phyloP scores from a whole-genome alignment of 2,329 filamentous ascomycete genomes.

The Ilyonectria destructans region DNA sequence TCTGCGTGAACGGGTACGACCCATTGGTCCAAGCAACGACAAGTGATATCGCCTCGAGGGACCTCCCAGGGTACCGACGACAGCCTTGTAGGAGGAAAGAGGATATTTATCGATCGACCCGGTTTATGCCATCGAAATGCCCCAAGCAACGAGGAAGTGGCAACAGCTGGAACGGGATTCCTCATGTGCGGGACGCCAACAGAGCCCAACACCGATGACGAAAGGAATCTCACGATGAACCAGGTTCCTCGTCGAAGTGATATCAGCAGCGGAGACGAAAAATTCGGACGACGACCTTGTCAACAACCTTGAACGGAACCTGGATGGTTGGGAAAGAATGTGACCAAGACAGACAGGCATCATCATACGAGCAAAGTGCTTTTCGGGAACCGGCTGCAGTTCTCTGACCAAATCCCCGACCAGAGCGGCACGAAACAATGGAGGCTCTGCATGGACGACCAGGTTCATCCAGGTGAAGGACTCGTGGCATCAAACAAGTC shows the following conservation, averaged over 20 bases:
- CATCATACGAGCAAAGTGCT: neutral
- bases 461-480: neutral
- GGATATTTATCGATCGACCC: neutral
- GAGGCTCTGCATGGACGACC: constrained; percentile 4
- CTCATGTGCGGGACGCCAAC: neutral
- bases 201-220: neutral
- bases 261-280: neutral
- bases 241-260: neutral
- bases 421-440: constrained; percentile 5
- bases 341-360: neutral
- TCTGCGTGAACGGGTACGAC: neutral
- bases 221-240: constrained; percentile 2
- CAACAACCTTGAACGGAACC: constrained; percentile 1
- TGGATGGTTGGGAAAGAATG: neutral
- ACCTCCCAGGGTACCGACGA: neutral
- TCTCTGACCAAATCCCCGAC: neutral
- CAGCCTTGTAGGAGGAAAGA: neutral
- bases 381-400: neutral
- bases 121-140: neutral
- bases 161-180: neutral
- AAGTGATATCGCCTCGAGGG: too few species aligned
- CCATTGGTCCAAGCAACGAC: neutral
- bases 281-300: neutral
- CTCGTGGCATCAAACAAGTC: neutral
- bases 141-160: neutral